Conservation (phyloP, 768 basidiomycete genomes). For the Cystobasidium tubakii region DNA sequence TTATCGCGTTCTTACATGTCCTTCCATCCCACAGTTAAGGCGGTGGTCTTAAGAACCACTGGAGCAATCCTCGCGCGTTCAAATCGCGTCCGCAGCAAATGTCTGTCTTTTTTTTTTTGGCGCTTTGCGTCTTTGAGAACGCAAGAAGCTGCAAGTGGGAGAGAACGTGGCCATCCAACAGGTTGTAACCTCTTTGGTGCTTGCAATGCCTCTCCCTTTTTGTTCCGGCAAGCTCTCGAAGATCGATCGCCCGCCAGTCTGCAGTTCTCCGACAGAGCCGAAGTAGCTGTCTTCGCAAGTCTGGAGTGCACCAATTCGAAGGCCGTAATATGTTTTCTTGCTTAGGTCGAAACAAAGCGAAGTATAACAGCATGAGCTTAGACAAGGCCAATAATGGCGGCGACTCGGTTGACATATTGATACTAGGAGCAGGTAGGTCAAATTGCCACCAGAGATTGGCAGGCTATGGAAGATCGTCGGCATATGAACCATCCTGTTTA, state of each 20-base stretch:
- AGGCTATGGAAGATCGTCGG: not conserved
- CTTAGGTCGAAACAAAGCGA: no score
- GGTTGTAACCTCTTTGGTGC: no score
- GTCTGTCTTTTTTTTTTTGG: not conserved
- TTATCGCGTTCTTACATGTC: not conserved
- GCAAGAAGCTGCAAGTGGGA: no score
- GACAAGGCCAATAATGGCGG: not conserved
- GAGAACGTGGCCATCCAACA: no score
- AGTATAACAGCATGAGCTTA: no score
- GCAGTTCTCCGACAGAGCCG: no score
- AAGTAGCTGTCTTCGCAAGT: no score
- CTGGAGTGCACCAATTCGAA: no score
- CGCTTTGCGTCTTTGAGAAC: no score
- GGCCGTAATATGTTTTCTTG: no score
- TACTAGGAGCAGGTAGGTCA: slow-evolving; percentile 19
- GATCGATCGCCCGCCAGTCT: no score
- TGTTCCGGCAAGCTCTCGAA: no score
- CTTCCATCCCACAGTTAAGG: not conserved
- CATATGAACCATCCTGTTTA: not conserved
- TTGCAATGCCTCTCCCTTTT: not conserved
- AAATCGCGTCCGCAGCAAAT: slow-evolving; percentile 7
- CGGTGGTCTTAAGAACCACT: slow-evolving; percentile 7
- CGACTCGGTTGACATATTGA: not conserved
- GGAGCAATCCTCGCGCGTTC: slow-evolving; percentile 6
- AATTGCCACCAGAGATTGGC: not conserved